Base-by-base conservation (phyloP, 805 yeast species). In the Blastobotrys robertii region DNA sequence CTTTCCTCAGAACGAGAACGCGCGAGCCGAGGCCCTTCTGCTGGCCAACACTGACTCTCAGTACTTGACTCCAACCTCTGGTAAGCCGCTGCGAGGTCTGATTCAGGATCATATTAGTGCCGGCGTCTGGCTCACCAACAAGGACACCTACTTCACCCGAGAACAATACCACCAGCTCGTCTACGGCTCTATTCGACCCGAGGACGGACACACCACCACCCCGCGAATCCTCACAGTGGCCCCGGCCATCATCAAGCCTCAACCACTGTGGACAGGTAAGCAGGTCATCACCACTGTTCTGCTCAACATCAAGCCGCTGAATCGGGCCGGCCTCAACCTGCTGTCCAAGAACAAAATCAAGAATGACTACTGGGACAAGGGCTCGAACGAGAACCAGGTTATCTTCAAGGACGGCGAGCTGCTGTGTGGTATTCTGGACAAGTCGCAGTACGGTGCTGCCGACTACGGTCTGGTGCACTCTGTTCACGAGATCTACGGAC, bases 101-200 rank as follows among this genome's bases (percentile, higher is more conserved):
- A 94, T 94, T 65, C 99, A 92, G 72, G 99, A 92, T 70, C 98
- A 94, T 60, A 87, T 92, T 66, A 81, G 94, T 56, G 97, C 97
- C 7, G 99, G 98, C 70, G 95, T 94, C 34, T 92, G 97, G 97
- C 73, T 92, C 58, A 92, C 98, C 5, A 86, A 70, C 65, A 86
- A 88, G 65, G 97, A 94, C 59, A 68, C 88, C 30, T 85, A 86
- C 60, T 90, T 90, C 72, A 80, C 90, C 9, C 75, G 95, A 57
- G 96, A 87, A 54, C 73, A 77, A 60, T 94, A 92, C 65, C 96
- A 94, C 64, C 97, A 94, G 66, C 77, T 90, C 48, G 70, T 92
- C 37, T 92, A 90, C 58, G 90, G 96, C 32, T 84, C 96, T 67
- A 73, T 94, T 45, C 79, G 97, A 59, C 97, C 98, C 4, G 98